A percentile compares a stretch with the other conserved stretches of the same genome.
phyloP scores from a whole-genome alignment of 2,329 filamentous ascomycete species.

The Fusarium sp. region DNA sequence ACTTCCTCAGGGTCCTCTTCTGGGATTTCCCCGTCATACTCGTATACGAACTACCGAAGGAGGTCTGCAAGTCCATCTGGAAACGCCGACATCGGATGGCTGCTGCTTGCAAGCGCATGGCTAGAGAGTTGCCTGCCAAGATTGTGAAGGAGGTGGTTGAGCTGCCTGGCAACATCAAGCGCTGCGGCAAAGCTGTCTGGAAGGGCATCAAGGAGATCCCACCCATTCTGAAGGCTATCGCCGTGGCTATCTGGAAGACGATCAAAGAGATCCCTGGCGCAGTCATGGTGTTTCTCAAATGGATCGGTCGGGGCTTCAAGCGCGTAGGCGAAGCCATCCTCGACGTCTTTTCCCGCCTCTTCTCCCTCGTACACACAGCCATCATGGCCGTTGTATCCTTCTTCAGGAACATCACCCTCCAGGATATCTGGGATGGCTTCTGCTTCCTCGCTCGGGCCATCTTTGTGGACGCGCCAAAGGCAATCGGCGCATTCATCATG shows the following conservation, averaged over 20 bases:
- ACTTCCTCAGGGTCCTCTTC: slow-evolving; percentile 41
- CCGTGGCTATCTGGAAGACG: slow-evolving; percentile 25
- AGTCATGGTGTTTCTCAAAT: slow-evolving; percentile 39
- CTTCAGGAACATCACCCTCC: slow-evolving; percentile 49
- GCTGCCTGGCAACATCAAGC: slow-evolving; percentile 24
- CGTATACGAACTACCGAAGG: slow-evolving; percentile 42
- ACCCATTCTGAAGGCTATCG: slow-evolving; percentile 5
- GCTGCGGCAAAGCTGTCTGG: slow-evolving; percentile 23
- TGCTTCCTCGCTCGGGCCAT: slow-evolving; percentile 43
- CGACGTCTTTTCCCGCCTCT: slow-evolving; percentile 39
- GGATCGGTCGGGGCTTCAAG: slow-evolving; percentile 46
- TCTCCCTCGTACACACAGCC: slow-evolving; percentile 50
- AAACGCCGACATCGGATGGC: slow-evolving; percentile 41
- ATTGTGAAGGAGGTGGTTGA: slow-evolving; percentile 33
- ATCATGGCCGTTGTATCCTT: slow-evolving; percentile 47
- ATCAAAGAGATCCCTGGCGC: slow-evolving; percentile 37
- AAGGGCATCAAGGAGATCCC: slow-evolving; percentile 37
- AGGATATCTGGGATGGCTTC: slow-evolving; percentile 52
- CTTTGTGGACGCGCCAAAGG: slow-evolving; percentile 45
- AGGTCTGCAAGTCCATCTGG: slow-evolving; percentile 31
- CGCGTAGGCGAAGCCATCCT: slow-evolving; percentile 39
- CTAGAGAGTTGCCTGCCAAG: slow-evolving; percentile 40
- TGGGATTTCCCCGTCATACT: slow-evolving; percentile 46
- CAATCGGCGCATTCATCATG: slow-evolving; percentile 39
- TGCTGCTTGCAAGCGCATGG: slow-evolving; percentile 45